Evolutionary conservation across 2,329 filamentous ascomycete genomes (phyloP).

Genomic region (Fusarium hostae): DNA sequence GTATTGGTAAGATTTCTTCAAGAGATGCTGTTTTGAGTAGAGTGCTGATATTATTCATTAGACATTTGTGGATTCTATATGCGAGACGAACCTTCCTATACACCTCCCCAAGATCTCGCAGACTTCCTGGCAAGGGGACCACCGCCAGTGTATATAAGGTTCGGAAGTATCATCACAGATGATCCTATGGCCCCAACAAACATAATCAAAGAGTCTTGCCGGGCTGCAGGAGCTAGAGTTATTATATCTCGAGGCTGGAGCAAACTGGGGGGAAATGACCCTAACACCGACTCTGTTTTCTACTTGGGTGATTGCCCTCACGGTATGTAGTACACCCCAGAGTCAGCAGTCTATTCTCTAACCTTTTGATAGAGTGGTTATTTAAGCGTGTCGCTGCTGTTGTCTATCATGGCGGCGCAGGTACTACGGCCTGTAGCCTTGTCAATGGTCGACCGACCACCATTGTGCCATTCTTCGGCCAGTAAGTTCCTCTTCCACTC

Average conservation of each 20-base stretch:
- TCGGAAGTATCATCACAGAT: constrained; percentile 80
- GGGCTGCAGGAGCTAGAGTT: constrained; percentile 72
- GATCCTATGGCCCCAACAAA: constrained; percentile 74
- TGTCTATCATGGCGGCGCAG: not conserved
- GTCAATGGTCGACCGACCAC: not conserved
- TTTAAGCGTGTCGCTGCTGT: constrained; percentile 4
- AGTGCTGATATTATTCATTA: not conserved
- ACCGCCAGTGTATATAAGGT: constrained; percentile 77
- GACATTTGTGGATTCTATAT: constrained; percentile 79
- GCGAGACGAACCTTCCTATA: constrained; percentile 70
- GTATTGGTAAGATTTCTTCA: constrained; percentile 63
- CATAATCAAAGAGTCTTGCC: constrained; percentile 76
- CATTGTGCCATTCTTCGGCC: constrained; percentile 1
- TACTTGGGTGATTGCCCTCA: constrained; percentile 6
- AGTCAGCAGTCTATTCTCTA: accelerated
- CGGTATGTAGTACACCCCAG: not conserved
- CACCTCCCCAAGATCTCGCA: constrained; percentile 64
- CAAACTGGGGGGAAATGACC: not conserved
- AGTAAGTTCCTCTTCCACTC: not conserved
- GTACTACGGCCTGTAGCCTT: not conserved
- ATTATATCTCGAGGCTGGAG: constrained; percentile 81
- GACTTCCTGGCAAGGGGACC: constrained; percentile 66
- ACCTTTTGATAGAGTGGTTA: not conserved
- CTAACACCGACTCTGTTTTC: not conserved
- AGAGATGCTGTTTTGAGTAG: accelerated